Base-by-base conservation (phyloP, 1,139 yeast genomes). In the Scheffersomyces stambukii region DNA sequence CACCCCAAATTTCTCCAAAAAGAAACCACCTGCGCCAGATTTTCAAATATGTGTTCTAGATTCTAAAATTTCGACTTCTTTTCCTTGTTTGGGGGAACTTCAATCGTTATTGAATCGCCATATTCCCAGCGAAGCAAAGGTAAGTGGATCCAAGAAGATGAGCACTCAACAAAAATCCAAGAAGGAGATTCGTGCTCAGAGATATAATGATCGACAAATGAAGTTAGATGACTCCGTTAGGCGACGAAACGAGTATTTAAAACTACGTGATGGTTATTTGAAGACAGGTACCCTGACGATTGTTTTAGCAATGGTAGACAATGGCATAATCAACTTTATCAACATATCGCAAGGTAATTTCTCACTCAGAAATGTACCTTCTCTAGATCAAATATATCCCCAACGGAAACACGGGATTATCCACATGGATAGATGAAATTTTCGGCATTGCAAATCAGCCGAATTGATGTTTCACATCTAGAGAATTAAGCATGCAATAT, bases 21-120 rank as follows among this genome's bases (percentile, higher is more conserved):
- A 76, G 24, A 48, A 52, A 17, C 88, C 89, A 0, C 82, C 85
- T 0, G 55, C 58, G 0, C 95, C 96, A 1, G 91, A 89, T 50
- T 89, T 76, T 46, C 86, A 81, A 40, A 54, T 89, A 1, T 66
- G 75, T 3, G 76, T 86, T 0, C 61, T 74, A 4, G 73, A 77
- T 36, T 71, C 81, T 1, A 64, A 70, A 14, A 52, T 54, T 8
- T 43, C 57, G 7, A 28, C 29, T 2, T 50, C 52, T 8, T 70
- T 85, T 42, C 95, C 95, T 0, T 56, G 69, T 0, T 46, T 77
- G 10, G 24, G 42, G 2, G 60, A 64, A 7, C 50, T 73, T 3
- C 60, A 58, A 19, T 28, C 41, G 2, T 38, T 70, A n/a, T 49
- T 64, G 27, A 45, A 50, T 14, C 33, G 46, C 21, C 18, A 19